Evolutionary conservation across 1,139 yeast genomes (phyloP).

Genomic region (Kodamaea alishanica): DNA sequence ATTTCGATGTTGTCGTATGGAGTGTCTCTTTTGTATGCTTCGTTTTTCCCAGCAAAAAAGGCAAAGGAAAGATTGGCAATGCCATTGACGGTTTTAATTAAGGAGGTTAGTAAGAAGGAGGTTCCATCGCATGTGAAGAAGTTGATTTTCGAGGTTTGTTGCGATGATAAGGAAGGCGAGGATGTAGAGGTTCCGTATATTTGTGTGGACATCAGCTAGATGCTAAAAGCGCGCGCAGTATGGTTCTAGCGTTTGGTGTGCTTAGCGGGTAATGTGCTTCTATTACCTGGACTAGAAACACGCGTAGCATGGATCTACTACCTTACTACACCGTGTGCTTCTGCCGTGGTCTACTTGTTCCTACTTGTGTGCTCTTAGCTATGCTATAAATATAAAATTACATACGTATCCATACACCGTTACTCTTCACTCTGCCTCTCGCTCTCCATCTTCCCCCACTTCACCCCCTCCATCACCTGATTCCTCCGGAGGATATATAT

Average conservation of each 20-base stretch:
- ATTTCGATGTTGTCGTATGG: slow-evolving; percentile 91
- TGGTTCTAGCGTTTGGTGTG: too few species aligned
- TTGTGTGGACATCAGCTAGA: slow-evolving; percentile 52
- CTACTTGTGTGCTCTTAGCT: too few species aligned
- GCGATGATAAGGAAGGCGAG: slow-evolving; percentile 89
- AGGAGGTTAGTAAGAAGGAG: slow-evolving; percentile 79
- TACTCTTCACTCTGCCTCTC: background rate
- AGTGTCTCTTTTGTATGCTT: slow-evolving; percentile 83
- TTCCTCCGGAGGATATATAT: slow-evolving; percentile 49
- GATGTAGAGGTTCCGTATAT: slow-evolving; percentile 94
- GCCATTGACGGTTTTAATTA: slow-evolving; percentile 71
- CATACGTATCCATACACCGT: too few species aligned
- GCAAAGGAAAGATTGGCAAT: slow-evolving; percentile 68
- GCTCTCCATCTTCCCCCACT: background rate
- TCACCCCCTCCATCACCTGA: slow-evolving; percentile 1
- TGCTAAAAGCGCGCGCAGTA: too few species aligned
- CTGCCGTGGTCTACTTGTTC: too few species aligned
- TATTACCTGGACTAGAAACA: too few species aligned
- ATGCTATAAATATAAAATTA: too few species aligned
- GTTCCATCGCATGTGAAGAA: slow-evolving; percentile 72
- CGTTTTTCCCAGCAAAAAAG: slow-evolving; percentile 91
- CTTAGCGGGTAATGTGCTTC: too few species aligned
- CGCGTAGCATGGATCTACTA: too few species aligned
- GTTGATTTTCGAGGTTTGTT: slow-evolving; percentile 83
- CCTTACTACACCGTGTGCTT: too few species aligned